Evolutionary conservation across 805 yeast species (phyloP), one percentile per base, ranked within the genome.

Genomic region (Wickerhamiella sergipiensis): DNA sequence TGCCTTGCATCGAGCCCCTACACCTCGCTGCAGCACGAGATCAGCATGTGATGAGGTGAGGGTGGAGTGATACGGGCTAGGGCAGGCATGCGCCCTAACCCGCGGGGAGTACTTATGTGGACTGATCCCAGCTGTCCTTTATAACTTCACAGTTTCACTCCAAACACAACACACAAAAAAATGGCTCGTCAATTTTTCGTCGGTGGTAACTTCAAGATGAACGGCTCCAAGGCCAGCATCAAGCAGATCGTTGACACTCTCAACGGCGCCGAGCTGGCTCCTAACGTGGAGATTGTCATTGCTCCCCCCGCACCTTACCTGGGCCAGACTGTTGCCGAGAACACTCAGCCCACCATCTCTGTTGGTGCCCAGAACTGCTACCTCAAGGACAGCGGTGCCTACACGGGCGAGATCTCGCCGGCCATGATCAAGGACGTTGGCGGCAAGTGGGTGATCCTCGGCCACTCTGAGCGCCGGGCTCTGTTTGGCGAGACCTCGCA

Each of bases 141-240:
- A 29, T 29, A 29, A 29, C 33, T 29, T 29, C 12, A 29, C 33
- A 29, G 33, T 29, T 29, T 29, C 33, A 3, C 33, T 12, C 33
- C 12, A 29, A 29, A 29, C 33, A 29, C 4, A 29, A 29, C 33
- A 29, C 12, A 29, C 15, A 7, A 8, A 29, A 29, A 29, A 46
- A 59, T 59, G 95, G 81, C 95, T 69, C 85, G 95, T 74, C 79
- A 77, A 71, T 92, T 90, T 76, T 89, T 92, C 71, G 95, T 92
- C 67, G 98, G 98, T 64, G 98, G 98, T 67, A 92, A 92, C 88
- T 90, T 92, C 80, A 92, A 92, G 74, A 83, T 92, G 86, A 92
- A 92, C 79, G 98, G 98, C 68, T 74, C 95, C 67, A 82, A 81
- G 73, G 79, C 77, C 63, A 83, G 92, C 62, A 85, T 92, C 71